Evolutionary conservation across 345 rosid species (phyloP).

Genomic region (Geranium brycei): DNA sequence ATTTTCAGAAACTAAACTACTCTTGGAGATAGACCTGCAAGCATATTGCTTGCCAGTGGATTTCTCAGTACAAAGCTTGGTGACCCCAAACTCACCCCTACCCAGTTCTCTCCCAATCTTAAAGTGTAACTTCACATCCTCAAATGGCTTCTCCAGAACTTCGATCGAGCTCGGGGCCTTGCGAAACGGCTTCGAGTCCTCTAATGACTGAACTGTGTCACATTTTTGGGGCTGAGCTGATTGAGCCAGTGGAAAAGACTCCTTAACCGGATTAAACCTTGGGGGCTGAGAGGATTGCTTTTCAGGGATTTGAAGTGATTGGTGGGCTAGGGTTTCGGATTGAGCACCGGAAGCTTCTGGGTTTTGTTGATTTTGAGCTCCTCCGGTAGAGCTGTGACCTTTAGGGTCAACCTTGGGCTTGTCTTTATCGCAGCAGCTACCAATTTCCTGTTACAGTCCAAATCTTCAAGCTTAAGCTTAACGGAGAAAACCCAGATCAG

Average conservation of each 20-base stretch:
- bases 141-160: constrained; percentile 60
- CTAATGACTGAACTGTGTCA: no score
- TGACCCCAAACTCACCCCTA: constrained; percentile 86
- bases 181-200: no score
- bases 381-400: neutral
- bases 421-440: constrained; percentile 38
- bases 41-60: constrained; percentile 55
- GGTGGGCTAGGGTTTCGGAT: constrained; percentile 12
- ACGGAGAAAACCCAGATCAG: neutral
- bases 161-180: no score
- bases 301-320: constrained; percentile 18
- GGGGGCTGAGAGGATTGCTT: no score
- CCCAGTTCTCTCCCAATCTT: constrained; percentile 66
- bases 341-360: constrained; percentile 21
- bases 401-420: neutral
- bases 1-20: constrained; percentile 45
- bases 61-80: constrained; percentile 65
- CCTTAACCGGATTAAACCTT: no score
- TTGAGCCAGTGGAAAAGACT: no score
- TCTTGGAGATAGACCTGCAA: constrained; percentile 77
- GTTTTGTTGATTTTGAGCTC: constrained; percentile 18
- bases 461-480: constrained; percentile 2
- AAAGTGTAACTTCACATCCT: constrained; percentile 51
- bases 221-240: no score
- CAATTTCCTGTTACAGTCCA: constrained; percentile 23